Evolutionary conservation across 257 asterid species (phyloP), one percentile per base, ranked within the genome.

Genomic region (Nicotiana undulata): DNA sequence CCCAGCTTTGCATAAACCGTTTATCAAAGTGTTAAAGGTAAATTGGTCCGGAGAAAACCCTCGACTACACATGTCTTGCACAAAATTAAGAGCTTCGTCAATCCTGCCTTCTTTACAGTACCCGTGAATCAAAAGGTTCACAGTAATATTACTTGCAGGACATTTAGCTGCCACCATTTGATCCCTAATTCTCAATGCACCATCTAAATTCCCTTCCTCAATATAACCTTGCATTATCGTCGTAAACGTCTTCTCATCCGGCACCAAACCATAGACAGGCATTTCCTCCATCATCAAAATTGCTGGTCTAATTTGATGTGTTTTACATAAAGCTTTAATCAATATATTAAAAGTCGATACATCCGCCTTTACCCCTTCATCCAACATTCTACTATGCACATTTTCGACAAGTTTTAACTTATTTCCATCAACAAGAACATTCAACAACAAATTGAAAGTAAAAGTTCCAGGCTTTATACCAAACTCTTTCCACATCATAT

Each of bases 281-380:
- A 95, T 93, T 87, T 95, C 99, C 86, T 93, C 98, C 98, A 93
- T 91, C 90, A 93, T 82, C 90, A 95, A 68, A 79, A 95, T 91
- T 9, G 97, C 99, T 40, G 98, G 93, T 86, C 98, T 90, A 82
- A 92, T 92, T 65, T 95, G 99, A 81, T 95, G 97, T 16, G 97
- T 93, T 83, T 88, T 95, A 72, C 99, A 95, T 1, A 95, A 77
- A 10, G 97, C 99, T 88, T 95, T 95, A 63, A 93, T 92, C 90
- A 95, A 83, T 84, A 90, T 84, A 80, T 93, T 95, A 83, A 92
- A 95, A 18, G 98, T 93, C 8, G 98, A 93, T 81, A 91, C 94
- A 86, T 92, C 97, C 5, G 92, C 97, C 34, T 87, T 86, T 12
- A 90, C 88, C 2, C 90, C 91, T 9, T 56, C 81, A 37, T 28